Evolutionary conservation across 1,284 basidiomycete species (phyloP), one percentile per base, ranked within the genome.

Genomic region (Bondarzewia mesenterica): DNA sequence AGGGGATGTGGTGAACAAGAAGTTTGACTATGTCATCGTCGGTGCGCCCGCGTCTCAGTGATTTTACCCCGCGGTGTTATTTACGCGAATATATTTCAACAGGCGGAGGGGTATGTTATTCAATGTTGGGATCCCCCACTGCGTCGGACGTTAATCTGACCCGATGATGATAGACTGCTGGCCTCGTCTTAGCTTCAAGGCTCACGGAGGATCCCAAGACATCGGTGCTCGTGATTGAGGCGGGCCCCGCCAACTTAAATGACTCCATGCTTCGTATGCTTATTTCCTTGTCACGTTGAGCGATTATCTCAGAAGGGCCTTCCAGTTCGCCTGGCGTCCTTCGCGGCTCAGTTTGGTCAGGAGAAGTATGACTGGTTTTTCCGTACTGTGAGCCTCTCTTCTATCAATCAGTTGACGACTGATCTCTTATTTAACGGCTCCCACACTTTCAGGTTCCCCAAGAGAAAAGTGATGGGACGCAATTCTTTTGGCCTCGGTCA

Each of bases 221-320:
- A n/a, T 53, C 67, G 3, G 67, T 70, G n/a, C 57, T 66, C n/a
- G 64, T 72, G 7, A 55, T 72, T 15, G 69, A 72, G 55, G 69
- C 68, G 4, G 70, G 71, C 7, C 55, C 55, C 14, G 58, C 58
- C 12, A 62, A 65, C 43, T 40, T 67, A 14, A 56, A 63, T 29
- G 65, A 69, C 46, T 58, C 59, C 7, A 54, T 58, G n/a, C 57
- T 66, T 22, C 45, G 58, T 63, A 37, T 18, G 60, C 51, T 25
- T 26, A 16, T 20, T 1, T 22, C 25, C 6, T n/a, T 18, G 4
- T 32, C 29, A 10, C 12, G 12, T 4, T n/a, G 2, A 10, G 3
- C 29, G 12, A 10, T 32, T 10, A 10, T 32, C 29, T 12, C 29
- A 3, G 10, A 15, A 8, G 29, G 12, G 29, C 29, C 4, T n/a